Percentiles rank a stretch among this genome's conserved stretches.
Evolutionary conservation across 2,329 filamentous ascomycete species (phyloP).

Genomic region (Paracoccidioides lutzii): DNA sequence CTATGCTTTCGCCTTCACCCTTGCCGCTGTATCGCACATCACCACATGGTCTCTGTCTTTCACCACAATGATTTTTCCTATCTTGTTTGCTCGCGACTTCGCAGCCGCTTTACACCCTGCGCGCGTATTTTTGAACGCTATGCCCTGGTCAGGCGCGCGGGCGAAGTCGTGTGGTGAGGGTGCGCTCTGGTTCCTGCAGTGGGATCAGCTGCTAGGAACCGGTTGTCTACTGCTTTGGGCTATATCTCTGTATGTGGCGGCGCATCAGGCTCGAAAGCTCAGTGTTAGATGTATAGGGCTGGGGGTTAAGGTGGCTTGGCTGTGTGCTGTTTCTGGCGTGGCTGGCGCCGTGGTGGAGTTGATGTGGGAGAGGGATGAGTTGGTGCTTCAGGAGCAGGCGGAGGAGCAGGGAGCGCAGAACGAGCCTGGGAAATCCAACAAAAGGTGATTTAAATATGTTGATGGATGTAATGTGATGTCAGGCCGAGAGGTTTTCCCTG

Average conservation of each 20-base stretch:
- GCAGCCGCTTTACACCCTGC: slow-evolving; percentile 25
- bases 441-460: neutral
- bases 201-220: slow-evolving; percentile 36
- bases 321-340: slow-evolving; percentile 31
- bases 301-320: slow-evolving; percentile 22
- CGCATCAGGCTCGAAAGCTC: slow-evolving; percentile 18
- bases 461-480: neutral
- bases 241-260: slow-evolving; percentile 23
- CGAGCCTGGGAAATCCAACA: slow-evolving; percentile 19
- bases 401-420: slow-evolving; percentile 15
- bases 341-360: slow-evolving; percentile 33
- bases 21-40: slow-evolving; percentile 31
- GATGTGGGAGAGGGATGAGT: slow-evolving; percentile 40
- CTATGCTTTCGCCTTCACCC: slow-evolving; percentile 30
- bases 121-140: slow-evolving; percentile 28
- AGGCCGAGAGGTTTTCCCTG: neutral
- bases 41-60: slow-evolving; percentile 30
- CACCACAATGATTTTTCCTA: slow-evolving; percentile 25
- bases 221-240: slow-evolving; percentile 35
- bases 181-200: slow-evolving; percentile 36
- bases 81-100: slow-evolving; percentile 22
- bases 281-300: slow-evolving; percentile 14
- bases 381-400: slow-evolving; percentile 25
- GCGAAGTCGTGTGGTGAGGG: slow-evolving; percentile 29
- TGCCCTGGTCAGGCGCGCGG: slow-evolving; percentile 17